These are phyloP conservation scores for Phragmites australis DNA, from an alignment of 176 grass and related monocot genomes.

Conservation along the genomic window DNA sequence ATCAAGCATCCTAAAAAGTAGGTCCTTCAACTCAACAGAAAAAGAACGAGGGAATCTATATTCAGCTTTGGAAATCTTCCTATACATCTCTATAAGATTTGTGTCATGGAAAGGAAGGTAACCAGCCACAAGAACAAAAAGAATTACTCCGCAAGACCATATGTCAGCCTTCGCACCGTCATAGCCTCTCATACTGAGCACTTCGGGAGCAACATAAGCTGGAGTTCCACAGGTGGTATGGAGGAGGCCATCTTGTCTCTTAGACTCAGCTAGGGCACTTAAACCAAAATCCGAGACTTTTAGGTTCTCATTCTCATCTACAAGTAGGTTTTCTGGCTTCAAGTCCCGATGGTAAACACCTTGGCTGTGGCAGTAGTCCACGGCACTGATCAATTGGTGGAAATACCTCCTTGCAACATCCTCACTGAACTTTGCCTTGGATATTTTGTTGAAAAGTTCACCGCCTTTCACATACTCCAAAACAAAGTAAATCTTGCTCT, in stretches of 20 bases:
- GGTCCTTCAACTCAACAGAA: slow-evolving; percentile 43
- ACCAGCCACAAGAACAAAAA: slow-evolving; percentile 55
- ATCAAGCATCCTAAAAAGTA: slow-evolving; percentile 51
- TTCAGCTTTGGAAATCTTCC: slow-evolving; percentile 48
- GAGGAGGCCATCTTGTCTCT: slow-evolving; percentile 50
- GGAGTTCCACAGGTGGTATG: slow-evolving; percentile 57
- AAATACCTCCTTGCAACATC: slow-evolving; percentile 53
- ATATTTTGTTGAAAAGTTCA: slow-evolving; percentile 56
- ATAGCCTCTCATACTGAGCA: slow-evolving; percentile 50
- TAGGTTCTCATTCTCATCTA: slow-evolving; percentile 48
- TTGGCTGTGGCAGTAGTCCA: slow-evolving; percentile 64
- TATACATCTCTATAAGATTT: slow-evolving; percentile 51
- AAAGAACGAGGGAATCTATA: slow-evolving; percentile 46
- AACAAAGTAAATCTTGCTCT: slow-evolving; percentile 66
- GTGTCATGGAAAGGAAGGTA: slow-evolving; percentile 51
- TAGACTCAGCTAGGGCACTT: slow-evolving; percentile 52
- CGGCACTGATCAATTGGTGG: slow-evolving; percentile 46
- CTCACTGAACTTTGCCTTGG: slow-evolving; percentile 48
- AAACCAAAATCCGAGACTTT: slow-evolving; percentile 56
- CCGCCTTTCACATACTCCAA: slow-evolving; percentile 69
- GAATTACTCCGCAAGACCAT: slow-evolving; percentile 58
- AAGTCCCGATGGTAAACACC: slow-evolving; percentile 52
- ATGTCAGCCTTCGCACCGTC: slow-evolving; percentile 51
- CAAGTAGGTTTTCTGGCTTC: slow-evolving; percentile 50
- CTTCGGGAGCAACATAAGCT: slow-evolving; percentile 62